Conservation (phyloP, 208 protist species). For the Herpetomonas muscarum region DNA sequence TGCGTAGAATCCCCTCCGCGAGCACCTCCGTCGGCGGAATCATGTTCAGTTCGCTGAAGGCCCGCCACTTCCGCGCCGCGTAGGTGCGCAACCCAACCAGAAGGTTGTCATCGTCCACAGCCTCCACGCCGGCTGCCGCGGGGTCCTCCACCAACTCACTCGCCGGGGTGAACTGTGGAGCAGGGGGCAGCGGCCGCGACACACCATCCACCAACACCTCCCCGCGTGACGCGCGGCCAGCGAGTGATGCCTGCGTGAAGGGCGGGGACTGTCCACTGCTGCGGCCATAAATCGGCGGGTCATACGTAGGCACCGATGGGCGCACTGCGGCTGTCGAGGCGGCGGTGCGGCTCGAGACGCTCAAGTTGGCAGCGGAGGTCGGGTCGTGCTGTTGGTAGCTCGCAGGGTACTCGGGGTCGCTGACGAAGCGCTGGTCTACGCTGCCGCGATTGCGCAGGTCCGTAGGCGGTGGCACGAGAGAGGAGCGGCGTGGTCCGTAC, state of each 20-base stretch:
- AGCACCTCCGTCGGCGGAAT: neutral
- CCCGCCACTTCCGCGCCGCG: slow-evolving; percentile 1
- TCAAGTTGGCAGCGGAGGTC: too few relatives aligned
- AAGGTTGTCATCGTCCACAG: slow-evolving; percentile 15
- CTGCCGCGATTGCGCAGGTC: neutral
- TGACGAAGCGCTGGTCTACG: too few relatives aligned
- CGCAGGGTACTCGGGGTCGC: too few relatives aligned
- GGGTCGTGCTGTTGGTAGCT: too few relatives aligned
- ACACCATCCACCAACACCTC: neutral
- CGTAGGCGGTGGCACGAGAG: neutral
- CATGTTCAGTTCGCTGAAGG: neutral
- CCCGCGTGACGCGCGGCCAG: too few relatives aligned
- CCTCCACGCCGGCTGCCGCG: too few relatives aligned
- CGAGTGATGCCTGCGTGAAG: neutral
- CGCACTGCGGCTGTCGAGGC: neutral
- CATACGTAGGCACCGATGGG: neutral
- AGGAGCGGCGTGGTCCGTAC: too few relatives aligned
- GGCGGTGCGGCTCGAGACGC: neutral
- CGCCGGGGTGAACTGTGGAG: slow-evolving; percentile 4
- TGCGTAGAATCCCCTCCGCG: neutral
- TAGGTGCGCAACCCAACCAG: slow-evolving; percentile 8
- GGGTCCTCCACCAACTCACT: neutral
- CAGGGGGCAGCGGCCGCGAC: slow-evolving; percentile 16
- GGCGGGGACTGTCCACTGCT: neutral
- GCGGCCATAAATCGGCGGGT: neutral